Evolutionary conservation across 1,284 basidiomycete species (phyloP), one percentile per base, ranked within the genome.

Genomic region (Trichosporon ovoides): DNA sequence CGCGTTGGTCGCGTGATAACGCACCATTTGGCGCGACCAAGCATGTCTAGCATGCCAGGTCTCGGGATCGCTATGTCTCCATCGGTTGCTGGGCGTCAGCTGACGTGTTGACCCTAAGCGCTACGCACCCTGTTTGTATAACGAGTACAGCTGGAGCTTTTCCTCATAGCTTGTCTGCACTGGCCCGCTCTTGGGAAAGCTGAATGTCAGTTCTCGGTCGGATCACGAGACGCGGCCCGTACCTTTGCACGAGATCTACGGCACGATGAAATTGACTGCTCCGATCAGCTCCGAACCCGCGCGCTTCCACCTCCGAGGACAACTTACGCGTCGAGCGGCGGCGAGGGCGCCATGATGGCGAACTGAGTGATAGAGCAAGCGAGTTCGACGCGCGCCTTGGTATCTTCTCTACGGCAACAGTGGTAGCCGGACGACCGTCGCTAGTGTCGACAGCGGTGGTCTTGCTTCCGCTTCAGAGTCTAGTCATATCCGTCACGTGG

Each of bases 121-220:
- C 28, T 18, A 48, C 75, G 46, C 51, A 92, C 91, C 89, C 84
- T 95, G 91, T 77, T 94, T 94, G 77, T 91, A 94, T 68, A 93
- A 80, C 86, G 91, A 91, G 75, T 98, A 98, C 83, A 98, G 90
- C 14, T 86, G 85, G 10, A 98, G 80, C 75, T 98, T 98, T 76
- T 97, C 94, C 68, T 97, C 94, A 76, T 97, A 98, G 55, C 85
- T 90, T 0, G 94, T 97, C 78, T 97, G 93, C 66, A 97, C 94
- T 38, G 93, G 91, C 0, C 95, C 93, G 11, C 87, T 89, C 80
- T 95, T 95, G 1, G 94, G 93, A 19, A 98, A 79, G 60, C 79
- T 80, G n/a, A 52, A 11, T 16, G 52, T 54, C 20, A 57, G 60
- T n/a, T n/a, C n/a, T n/a, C n/a, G n/a, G 19, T 2, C 20, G 6